Evolutionary conservation across 2,329 filamentous ascomycete genomes (phyloP).

Genomic region (Lecanicillium sp.): DNA sequence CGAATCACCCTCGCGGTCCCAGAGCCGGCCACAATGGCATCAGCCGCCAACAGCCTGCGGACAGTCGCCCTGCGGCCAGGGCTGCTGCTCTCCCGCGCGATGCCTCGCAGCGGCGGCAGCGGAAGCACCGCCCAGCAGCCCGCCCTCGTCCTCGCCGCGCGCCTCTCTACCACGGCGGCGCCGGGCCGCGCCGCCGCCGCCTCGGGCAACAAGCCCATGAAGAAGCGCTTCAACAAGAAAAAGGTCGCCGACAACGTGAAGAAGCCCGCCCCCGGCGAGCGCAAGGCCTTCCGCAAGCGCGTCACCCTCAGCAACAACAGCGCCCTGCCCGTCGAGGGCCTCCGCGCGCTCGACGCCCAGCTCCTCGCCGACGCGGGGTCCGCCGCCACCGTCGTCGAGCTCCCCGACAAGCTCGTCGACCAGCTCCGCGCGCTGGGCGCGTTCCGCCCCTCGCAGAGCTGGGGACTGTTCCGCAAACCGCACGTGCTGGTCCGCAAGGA

Average conservation of each 20-base stretch:
- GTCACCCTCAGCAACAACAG: conserved; percentile 93
- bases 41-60: conserved; percentile 35
- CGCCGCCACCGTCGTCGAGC: conserved; percentile 60
- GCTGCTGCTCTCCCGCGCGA: conserved; percentile 26
- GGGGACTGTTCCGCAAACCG: conserved; percentile 79
- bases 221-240: conserved; percentile 47
- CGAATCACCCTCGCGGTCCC: neutral
- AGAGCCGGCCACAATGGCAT: conserved; percentile 21
- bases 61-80: conserved; percentile 33
- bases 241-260: conserved; percentile 39
- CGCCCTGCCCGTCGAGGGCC: conserved; percentile 67
- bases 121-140: too few species aligned
- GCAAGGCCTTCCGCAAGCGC: conserved; percentile 79
- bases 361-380: conserved; percentile 49
- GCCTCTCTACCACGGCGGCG: conserved; percentile 36
- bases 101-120: too few species aligned
- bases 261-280: conserved; percentile 67
- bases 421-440: conserved; percentile 76
- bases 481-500: conserved; percentile 73
- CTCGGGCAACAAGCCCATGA: conserved; percentile 33
- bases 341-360: conserved; percentile 54
- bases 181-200: conserved; percentile 21
- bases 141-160: conserved; percentile 28
- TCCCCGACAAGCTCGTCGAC: conserved; percentile 68
- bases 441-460: conserved; percentile 86